phyloP scores from a whole-genome alignment of 306 rosid genomes.

The Acacia acuminata region DNA sequence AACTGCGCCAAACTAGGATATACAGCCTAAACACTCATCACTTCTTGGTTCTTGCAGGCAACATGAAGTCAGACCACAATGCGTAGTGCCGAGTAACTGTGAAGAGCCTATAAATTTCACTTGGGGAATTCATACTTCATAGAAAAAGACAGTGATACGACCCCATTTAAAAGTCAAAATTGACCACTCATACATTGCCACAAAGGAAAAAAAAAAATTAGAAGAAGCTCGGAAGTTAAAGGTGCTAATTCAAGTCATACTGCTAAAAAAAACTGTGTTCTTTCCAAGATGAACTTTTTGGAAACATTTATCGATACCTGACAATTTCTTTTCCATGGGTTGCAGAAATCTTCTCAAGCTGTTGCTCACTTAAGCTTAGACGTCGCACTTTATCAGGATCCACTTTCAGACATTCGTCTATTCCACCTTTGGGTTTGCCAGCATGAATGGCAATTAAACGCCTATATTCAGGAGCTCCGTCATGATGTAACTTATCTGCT shows the following conservation, averaged over 20 bases:
- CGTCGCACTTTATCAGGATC: slow-evolving; percentile 91
- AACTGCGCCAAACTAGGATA: neutral
- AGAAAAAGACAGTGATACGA: neutral
- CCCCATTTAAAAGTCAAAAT: slow-evolving; percentile 1
- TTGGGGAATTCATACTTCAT: neutral
- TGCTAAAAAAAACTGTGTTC: neutral
- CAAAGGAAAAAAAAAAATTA: neutral
- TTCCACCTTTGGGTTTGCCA: slow-evolving; percentile 96
- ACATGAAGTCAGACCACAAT: neutral
- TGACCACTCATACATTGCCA: slow-evolving; percentile 20
- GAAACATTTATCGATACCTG: slow-evolving; percentile 57
- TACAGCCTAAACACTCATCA: slow-evolving; percentile 1
- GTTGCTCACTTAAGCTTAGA: slow-evolving; percentile 94
- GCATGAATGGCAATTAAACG: slow-evolving; percentile 92
- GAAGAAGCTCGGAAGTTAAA: neutral
- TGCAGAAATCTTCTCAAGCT: slow-evolving; percentile 72
- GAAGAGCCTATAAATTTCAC: neutral
- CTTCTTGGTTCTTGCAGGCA: neutral
- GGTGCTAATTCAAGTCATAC: slow-evolving; percentile 20
- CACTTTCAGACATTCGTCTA: slow-evolving; percentile 68
- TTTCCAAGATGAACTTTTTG: neutral
- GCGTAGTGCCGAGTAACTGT: slow-evolving; percentile 5
- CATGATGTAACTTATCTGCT: slow-evolving; percentile 49
- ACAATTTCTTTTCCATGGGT: slow-evolving; percentile 74
- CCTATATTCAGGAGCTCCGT: slow-evolving; percentile 73